Conservation (phyloP, 257 asterid genomes). For the Leptodermis oblonga region DNA sequence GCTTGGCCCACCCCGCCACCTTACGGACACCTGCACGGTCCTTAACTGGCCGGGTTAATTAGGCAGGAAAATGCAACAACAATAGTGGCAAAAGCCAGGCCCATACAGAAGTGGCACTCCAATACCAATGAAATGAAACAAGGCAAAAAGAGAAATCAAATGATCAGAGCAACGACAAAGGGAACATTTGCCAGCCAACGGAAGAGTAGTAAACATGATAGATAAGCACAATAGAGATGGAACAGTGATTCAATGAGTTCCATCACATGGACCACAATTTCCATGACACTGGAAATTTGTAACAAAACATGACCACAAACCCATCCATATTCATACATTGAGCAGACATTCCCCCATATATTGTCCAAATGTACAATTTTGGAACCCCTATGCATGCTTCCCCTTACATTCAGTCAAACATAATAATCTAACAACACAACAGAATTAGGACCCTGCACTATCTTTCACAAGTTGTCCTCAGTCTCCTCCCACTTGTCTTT, state of each 20-base stretch:
- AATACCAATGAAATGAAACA: too few species aligned
- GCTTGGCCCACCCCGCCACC: too few species aligned
- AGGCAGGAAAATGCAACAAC: not conserved
- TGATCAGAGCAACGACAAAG: not conserved
- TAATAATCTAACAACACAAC: not conserved
- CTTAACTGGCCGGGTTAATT: too few species aligned
- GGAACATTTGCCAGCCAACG: not conserved
- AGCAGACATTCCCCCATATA: not conserved
- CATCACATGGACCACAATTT: not conserved
- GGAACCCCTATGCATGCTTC: not conserved
- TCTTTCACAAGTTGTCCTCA: not conserved
- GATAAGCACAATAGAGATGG: not conserved
- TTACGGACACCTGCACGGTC: too few species aligned
- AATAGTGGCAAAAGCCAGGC: not conserved
- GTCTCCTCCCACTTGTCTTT: slow-evolving; percentile 50
- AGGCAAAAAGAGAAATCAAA: too few species aligned
- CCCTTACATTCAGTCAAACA: not conserved
- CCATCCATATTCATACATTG: not conserved
- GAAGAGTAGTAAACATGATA: not conserved
- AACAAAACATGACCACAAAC: not conserved
- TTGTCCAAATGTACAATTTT: not conserved
- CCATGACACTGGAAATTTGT: not conserved
- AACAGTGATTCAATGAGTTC: not conserved
- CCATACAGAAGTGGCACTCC: too few species aligned
- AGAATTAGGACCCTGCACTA: not conserved